Base-by-base conservation (phyloP, 805 yeast species). In the Lipomyces sp. region DNA sequence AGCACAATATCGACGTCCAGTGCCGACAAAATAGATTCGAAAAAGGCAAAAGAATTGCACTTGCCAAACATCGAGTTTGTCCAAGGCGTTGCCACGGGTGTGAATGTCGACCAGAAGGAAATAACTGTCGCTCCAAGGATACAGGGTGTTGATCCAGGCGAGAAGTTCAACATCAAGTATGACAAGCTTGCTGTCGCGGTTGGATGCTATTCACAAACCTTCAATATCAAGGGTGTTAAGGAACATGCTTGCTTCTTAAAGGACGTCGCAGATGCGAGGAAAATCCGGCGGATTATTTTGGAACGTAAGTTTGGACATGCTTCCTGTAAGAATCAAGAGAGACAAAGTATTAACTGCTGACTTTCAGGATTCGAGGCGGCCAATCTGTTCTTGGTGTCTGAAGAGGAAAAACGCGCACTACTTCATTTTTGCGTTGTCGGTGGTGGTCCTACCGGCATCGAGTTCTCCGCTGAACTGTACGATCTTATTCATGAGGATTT, bases 391-490 rank as follows among this genome's bases (percentile, higher is more conserved):
- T 76, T 84, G 0, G 80, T 84, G 0, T 57, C 81, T 0, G 83
- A 78, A 55, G 82, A 74, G 45, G 83, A 81, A 61, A 76, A 86
- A 58, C 79, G 79, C 59, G 74, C 73, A 53, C 66, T 82, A 51
- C 70, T 82, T 40, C 76, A 82, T 45, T 82, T 82, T 66, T 84
- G 81, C 18, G 75, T 82, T 33, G 81, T 85, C 64, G 87, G 87
- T 55, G 87, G 86, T 52, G 87, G 87, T 37, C 86, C 87, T 49
- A 82, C 87, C 0, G 87, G 87, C 58, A 83, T 80, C 26, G 87
- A 82, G 62, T 75, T 81, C 60, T 86, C 87, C 21, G 84, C 86
- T 29, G 87, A 82, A 64, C 76, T 82, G 26, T 80, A 72, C 57
- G 87, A 82, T 61, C 65, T 82, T 58, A 69, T 82, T 60, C 79